Base-by-base conservation (phyloP, 257 asterid genomes). In the Petrea volubilis region DNA sequence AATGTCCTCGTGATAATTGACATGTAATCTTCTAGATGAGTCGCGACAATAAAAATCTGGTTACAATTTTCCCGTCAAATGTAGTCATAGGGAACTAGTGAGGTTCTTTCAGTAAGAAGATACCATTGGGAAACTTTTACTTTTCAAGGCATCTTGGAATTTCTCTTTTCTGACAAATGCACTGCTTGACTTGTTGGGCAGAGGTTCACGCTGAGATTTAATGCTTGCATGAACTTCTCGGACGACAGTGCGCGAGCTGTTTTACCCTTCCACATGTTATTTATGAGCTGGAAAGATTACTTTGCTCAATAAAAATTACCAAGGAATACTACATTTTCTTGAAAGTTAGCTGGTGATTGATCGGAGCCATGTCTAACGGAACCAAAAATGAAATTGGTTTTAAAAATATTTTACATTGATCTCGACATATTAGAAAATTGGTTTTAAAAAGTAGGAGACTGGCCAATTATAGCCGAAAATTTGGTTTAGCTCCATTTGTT, bases 201-300 rank as follows among this genome's bases (percentile, higher is more conserved):
- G 43, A 74, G 27, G 55, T 68, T 74, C 55, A 34, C 49, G 67
- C 25, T 71, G 49, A 53, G 55, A 44, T 41, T 21, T 64, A 38
- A 40, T 63, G 63, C 71, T 46, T 85, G 84, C 85, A 85, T 95
- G 76, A 98, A 95, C 83, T 95, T 95, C 85, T 82, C 99, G 24
- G 97, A 95, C 73, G 97, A 95, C 75, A 88, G 88, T 82, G 99
- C 99, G 71, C 86, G 99, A 68, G 97, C 72, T 68, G 99, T 92
- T 71, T 98, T 95, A 95, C 90, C 96, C 98, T 95, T 88, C 24
- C 58, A 38, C 31, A 40, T 59, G 53, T 62, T 36, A 20, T 61
- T 34, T 77, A 55, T 53, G 46, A 67, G 46, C n/a, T n/a, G n/a
- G n/a, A n/a, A n/a, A n/a, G n/a, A n/a, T n/a, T n/a, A n/a, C n/a